These are phyloP conservation scores for Gryganskiella cystojenkinii DNA, from an alignment of 192 early-diverging fungal genomes.

Conservation along the genomic window DNA sequence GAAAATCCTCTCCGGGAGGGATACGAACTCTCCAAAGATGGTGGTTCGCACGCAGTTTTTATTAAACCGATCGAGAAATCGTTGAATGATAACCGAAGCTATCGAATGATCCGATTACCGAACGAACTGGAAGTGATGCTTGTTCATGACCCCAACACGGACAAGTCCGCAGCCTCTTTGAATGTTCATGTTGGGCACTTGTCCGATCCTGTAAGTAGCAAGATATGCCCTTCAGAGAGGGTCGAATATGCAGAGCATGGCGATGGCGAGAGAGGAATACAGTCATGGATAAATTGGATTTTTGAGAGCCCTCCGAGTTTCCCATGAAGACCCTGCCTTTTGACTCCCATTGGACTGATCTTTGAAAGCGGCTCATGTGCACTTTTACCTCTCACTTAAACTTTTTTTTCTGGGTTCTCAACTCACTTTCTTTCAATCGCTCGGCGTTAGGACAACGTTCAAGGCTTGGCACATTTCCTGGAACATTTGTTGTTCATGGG, in stretches of 20 bases:
- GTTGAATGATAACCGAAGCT: constrained; percentile 65
- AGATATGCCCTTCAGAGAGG: background rate
- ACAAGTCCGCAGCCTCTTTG: constrained; percentile 69
- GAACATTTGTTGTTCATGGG: constrained; percentile 79
- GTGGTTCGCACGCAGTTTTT: constrained; percentile 35
- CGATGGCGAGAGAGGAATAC: background rate
- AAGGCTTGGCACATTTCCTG: constrained; percentile 76
- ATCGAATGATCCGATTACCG: constrained; percentile 63
- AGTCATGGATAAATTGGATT: background rate
- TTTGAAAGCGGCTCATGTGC: background rate
- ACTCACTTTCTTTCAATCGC: background rate
- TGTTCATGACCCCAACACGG: constrained; percentile 61
- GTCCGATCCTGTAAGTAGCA: constrained; percentile 57
- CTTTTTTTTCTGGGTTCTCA: background rate
- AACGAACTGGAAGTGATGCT: constrained; percentile 70
- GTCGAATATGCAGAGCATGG: no score
- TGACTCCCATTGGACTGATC: background rate
- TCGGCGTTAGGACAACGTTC: constrained; percentile 56
- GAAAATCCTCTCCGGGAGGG: constrained; percentile 2
- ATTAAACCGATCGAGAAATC: constrained; percentile 57
- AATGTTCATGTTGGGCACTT: constrained; percentile 72
- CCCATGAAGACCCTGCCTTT: no score
- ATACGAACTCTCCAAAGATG: constrained; percentile 22
- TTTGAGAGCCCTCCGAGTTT: no score
- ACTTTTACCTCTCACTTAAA: background rate